Base-by-base conservation (phyloP, 208 protist species). In the Strigomonas galati region DNA sequence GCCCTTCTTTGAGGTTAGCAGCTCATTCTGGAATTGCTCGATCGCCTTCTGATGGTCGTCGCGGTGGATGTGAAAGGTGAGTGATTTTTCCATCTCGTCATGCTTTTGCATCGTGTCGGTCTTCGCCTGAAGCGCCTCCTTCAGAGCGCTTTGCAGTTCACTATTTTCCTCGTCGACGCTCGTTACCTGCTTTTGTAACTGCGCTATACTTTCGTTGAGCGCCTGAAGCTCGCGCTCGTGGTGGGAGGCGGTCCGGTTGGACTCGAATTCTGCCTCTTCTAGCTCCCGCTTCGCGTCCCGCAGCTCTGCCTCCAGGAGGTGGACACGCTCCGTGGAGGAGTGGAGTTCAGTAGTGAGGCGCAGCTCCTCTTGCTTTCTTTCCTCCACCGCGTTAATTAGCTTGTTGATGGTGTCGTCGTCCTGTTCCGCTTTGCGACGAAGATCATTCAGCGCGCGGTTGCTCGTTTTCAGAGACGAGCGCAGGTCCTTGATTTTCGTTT, bases 301-400 rank as follows among this genome's bases (percentile, higher is more conserved):
- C 53, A 82, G 44, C 46, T 78, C 19, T 2, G 1, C 15, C 15
- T 46, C 40, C 1, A 46, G 40, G 15, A 19, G 15, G 12, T 17
- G 1, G 15, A 9, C 15, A 15, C 12, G 48, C 40, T 46, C 40
- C 1, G 1, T 46, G 12, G 40, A 46, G 40, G 14, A 46, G 12
- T 46, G 40, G 1, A 46, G 40, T 15, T 19, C 12, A n/a, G 6
- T 15, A 3, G 40, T 19, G 3, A 46, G 40, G 14, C 40, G 40
- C 40, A 5, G 40, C 15, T 46, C 40, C 40, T 46, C 40, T 5
- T 19, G 40, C 40, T 46, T 46, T 15, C 15, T 46, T 2, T 61
- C 30, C 46, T 89, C 86, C 6, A 37, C 63, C 28, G 67, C 46
- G 19, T 71, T 54, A 24, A 82, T 62, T 10, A 90, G 81, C 32